phyloP scores from a whole-genome alignment of 352 stramenopile genomes.

The Phytophthora kernoviae region DNA sequence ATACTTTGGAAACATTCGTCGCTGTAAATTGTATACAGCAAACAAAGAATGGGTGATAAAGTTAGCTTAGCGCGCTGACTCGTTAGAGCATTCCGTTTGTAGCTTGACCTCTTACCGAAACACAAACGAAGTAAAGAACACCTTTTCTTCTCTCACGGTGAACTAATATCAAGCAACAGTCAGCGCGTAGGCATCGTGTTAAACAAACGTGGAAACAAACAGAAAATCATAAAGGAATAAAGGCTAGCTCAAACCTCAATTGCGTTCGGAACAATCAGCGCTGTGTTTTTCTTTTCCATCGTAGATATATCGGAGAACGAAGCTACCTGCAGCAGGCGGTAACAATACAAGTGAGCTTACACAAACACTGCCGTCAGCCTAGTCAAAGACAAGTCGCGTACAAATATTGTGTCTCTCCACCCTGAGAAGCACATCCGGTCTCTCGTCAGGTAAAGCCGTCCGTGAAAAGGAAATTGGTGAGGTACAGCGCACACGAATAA shows the following conservation, averaged over 20 bases:
- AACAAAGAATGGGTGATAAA: not conserved
- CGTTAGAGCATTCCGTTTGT: constrained; percentile 2
- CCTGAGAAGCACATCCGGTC: constrained; percentile 82
- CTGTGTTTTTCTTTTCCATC: constrained; percentile 88
- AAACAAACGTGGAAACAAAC: no score
- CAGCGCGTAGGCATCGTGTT: not conserved
- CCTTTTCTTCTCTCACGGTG: constrained; percentile 66
- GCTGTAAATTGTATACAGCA: constrained; percentile 32
- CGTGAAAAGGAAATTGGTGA: constrained; percentile 86
- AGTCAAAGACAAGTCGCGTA: constrained; percentile 30
- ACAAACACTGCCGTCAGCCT: not conserved
- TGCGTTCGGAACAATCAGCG: constrained; percentile 84
- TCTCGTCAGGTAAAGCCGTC: constrained; percentile 76
- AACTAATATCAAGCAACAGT: constrained; percentile 36
- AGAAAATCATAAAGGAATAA: not conserved
- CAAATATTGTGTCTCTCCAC: constrained; percentile 82
- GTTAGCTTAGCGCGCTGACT: not conserved
- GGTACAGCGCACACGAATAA: constrained; percentile 81
- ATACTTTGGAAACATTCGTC: constrained; percentile 87
- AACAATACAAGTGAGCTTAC: constrained; percentile 3
- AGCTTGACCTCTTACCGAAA: constrained; percentile 54
- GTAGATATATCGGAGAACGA: constrained; percentile 71
- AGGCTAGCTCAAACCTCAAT: constrained; percentile 59
- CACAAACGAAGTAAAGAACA: constrained; percentile 86
- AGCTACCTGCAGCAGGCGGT: constrained; percentile 50